Base-by-base conservation (phyloP, 176 grass and related monocot species). In the Rhynchospora tenuis region DNA sequence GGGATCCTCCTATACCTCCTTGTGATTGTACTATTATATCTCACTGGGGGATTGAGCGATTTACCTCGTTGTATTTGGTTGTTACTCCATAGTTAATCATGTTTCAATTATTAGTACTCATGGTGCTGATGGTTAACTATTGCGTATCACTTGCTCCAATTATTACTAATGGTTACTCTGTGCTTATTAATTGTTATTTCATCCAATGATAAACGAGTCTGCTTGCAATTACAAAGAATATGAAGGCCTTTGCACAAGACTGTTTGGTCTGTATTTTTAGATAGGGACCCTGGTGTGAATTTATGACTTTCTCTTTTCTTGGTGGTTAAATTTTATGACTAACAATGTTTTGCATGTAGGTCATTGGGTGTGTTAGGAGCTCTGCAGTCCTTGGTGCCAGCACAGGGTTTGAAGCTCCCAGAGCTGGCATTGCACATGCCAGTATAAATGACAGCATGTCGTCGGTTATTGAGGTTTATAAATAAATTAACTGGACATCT, bases 371-470 rank as follows among this genome's bases (percentile, higher is more conserved):
- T 76, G 64, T 56, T 95, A 56, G 84, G 84, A 16, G 82, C 80
- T 73, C 60, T 29, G 29, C 80, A 84, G 24, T 87, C 88, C 42
- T 74, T 90, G 47, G 85, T 86, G 81, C 86, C 89, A 29, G 50
- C 63, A 16, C 86, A 85, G 50, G 51, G 75, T 72, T 31, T 72
- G 73, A 57, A 73, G 60, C 64, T 31, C 50, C 81, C 84, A 52
- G 83, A 85, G 20, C 68, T 94, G 58, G 88, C 91, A 24, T 86
- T 79, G 28, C 89, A 93, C 84, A 84, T 89, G 12, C 81, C 83
- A 60, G 86, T 70, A 28, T 85, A 88, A n/a, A 64, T 75, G 88
- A 84, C 88, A 80, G 87, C 91, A 69, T 95, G 89, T 88, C 89
- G 79, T 69, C 90, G 93, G 86, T 89, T 98, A 80, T 95, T n/a